A percentile compares a stretch with the other conserved stretches of the same genome.
These are phyloP conservation scores for Bryoerythrophyllum caledonicum DNA, from an alignment of 225 moss, liverwort and hornwort species.

Conservation along the genomic window DNA sequence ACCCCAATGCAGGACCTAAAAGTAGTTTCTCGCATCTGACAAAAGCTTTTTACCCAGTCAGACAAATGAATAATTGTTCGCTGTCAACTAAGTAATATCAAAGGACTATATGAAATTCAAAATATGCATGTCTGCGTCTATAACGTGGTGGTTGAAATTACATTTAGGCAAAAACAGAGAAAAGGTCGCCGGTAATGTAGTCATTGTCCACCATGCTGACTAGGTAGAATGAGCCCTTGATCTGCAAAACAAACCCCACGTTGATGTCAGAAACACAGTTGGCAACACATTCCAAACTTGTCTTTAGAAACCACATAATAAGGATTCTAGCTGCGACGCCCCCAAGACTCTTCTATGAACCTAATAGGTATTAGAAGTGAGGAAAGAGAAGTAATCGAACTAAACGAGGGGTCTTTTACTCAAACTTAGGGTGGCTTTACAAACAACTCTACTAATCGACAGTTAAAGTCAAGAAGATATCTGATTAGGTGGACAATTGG, in stretches of 20 bases:
- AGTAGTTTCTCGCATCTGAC: constrained; percentile 5
- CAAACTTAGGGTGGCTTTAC: no score
- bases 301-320: no score
- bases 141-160: constrained; percentile 20
- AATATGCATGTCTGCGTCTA: constrained; percentile 1
- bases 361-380: no score
- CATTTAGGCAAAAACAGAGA: constrained; percentile 54
- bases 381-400: no score
- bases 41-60: constrained; percentile 6
- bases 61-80: constrained; percentile 11
- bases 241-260: constrained; percentile 41
- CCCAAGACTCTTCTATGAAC: no score
- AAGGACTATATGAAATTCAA: background rate
- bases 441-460: background rate
- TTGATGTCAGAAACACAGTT: background rate
- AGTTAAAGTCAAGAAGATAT: background rate
- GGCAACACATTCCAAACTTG: background rate
- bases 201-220: constrained; percentile 90
- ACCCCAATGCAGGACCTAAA: constrained; percentile 13
- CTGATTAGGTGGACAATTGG: background rate
- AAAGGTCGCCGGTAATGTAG: constrained; percentile 67
- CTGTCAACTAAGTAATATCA: background rate
- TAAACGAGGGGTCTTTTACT: no score
- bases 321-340: no score
- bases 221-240: constrained; percentile 66